Evolutionary conservation across 2,329 filamentous ascomycete species (phyloP).

Genomic region (Nigrograna mackinnonii): DNA sequence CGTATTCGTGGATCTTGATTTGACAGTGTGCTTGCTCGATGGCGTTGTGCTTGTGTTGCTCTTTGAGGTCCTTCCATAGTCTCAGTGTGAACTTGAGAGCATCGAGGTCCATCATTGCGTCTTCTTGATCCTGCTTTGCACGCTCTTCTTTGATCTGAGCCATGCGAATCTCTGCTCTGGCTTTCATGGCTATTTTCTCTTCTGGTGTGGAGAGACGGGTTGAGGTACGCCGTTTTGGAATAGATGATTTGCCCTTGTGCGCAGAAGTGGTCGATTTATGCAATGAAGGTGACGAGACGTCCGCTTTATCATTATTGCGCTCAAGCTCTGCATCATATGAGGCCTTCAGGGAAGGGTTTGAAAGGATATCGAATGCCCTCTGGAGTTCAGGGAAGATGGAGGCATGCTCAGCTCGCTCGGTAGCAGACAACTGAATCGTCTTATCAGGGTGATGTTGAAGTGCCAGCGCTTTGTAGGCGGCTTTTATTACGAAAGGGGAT

Average conservation of each 20-base stretch:
- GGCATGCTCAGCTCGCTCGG: conserved; percentile 11
- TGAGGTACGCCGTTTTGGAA: too few relatives aligned
- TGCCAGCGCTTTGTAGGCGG: conserved; percentile 21
- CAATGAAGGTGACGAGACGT: too few relatives aligned
- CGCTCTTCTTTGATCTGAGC: conserved; percentile 12
- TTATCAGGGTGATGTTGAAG: conserved; percentile 19
- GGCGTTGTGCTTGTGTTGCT: conserved; percentile 11
- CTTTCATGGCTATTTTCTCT: conserved; percentile 14
- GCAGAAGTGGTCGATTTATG: too few relatives aligned
- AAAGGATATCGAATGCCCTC: conserved; percentile 21
- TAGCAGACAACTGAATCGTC: conserved; percentile 9
- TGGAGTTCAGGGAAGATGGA: conserved; percentile 12
- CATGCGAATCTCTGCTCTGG: conserved; percentile 13
- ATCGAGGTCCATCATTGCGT: conserved; percentile 5
- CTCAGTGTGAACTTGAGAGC: conserved; percentile 13
- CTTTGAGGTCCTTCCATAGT: conserved; percentile 16
- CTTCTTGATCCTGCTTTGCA: conserved; percentile 13
- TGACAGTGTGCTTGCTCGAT: conserved; percentile 13
- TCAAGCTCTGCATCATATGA: conserved; percentile 19
- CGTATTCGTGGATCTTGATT: conserved; percentile 17
- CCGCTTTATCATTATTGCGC: too few relatives aligned
- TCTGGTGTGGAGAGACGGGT: conserved; percentile 9
- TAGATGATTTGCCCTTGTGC: too few relatives aligned
- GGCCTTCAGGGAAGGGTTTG: conserved; percentile 10
- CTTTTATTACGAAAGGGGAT: conserved; percentile 15